These are phyloP conservation scores for Earliella scabrosa DNA, from an alignment of 1,284 basidiomycete species.

Conservation along the genomic window DNA sequence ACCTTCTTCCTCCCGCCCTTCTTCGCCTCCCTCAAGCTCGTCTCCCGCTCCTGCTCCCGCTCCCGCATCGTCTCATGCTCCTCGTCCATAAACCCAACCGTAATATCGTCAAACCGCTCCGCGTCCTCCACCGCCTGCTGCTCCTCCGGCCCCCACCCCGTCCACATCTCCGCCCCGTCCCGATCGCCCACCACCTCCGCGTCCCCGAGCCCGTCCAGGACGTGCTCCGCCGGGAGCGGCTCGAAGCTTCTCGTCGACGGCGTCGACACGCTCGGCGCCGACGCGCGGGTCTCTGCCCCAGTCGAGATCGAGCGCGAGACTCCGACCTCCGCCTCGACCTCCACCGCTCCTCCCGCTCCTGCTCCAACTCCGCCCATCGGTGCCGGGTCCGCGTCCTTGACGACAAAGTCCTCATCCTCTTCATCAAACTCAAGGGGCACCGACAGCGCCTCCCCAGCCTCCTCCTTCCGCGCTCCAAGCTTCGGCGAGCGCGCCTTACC, in stretches of 20 bases:
- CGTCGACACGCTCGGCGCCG: slow-evolving; percentile 41
- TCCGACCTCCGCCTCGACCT: slow-evolving; percentile 17
- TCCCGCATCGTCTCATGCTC: slow-evolving; percentile 38
- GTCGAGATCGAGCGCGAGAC: slow-evolving; percentile 37
- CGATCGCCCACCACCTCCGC: not conserved
- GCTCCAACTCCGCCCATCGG: not conserved
- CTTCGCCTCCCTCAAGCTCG: not conserved
- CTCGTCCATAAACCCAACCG: slow-evolving; percentile 66
- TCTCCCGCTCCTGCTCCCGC: slow-evolving; percentile 1
- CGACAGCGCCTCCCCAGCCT: slow-evolving; percentile 21
- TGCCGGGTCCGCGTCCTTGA: slow-evolving; percentile 7
- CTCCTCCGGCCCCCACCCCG: slow-evolving; percentile 58
- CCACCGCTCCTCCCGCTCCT: slow-evolving; percentile 2
- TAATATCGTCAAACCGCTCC: slow-evolving; percentile 68
- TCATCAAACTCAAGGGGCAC: slow-evolving; percentile 75
- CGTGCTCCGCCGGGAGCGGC: slow-evolving; percentile 38
- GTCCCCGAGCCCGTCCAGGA: not conserved
- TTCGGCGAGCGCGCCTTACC: slow-evolving; percentile 47
- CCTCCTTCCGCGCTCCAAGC: slow-evolving; percentile 25
- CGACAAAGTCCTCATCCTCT: slow-evolving; percentile 65
- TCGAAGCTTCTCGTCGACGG: slow-evolving; percentile 40
- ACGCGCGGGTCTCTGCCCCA: slow-evolving; percentile 21
- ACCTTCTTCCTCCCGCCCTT: slow-evolving; percentile 1
- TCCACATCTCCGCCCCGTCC: slow-evolving; percentile 42
- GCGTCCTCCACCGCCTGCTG: slow-evolving; percentile 62